Evolutionary conservation across 352 stramenopile species (phyloP).

Genomic region (Globisporangium okanoganense): DNA sequence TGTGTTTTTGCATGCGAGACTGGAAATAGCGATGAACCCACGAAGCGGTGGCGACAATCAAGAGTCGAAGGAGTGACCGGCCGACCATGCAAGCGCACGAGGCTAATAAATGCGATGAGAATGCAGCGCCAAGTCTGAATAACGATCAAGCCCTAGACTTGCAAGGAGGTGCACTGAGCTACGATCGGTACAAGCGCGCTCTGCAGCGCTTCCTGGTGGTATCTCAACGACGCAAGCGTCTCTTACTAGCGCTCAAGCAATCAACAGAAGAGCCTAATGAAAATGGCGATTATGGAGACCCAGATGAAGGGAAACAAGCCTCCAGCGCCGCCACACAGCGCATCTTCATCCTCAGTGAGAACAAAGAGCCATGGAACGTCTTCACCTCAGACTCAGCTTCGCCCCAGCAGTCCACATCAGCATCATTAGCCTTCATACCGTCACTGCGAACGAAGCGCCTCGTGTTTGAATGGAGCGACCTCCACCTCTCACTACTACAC

Average conservation of each 20-base stretch:
- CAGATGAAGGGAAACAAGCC: not conserved
- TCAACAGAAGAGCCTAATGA: not conserved
- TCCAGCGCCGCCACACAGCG: not conserved
- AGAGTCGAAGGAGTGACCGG: not conserved
- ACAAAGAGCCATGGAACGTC: constrained; percentile 31
- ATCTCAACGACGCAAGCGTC: not conserved
- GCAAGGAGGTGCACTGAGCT: not conserved
- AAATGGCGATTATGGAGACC: not conserved
- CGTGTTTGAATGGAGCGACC: constrained; percentile 29
- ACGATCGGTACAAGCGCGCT: not conserved
- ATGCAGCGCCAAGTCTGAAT: not conserved
- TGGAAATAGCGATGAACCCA: constrained; percentile 15
- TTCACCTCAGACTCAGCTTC: constrained; percentile 20
- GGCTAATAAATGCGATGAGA: not conserved
- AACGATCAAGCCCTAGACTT: not conserved
- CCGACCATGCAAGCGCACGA: not conserved
- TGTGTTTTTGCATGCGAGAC: not conserved
- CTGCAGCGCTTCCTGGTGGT: constrained; percentile 1
- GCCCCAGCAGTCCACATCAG: not conserved
- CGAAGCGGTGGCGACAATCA: constrained; percentile 7
- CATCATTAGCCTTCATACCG: not conserved
- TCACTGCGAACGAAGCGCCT: constrained; percentile 18
- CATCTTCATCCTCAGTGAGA: constrained; percentile 28
- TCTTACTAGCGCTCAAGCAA: constrained; percentile 6
- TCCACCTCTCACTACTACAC: constrained; percentile 35